Evolutionary conservation across 2,329 filamentous ascomycete species (phyloP), one percentile per base, ranked within the genome.

Genomic region (Stromatinia cepivora): DNA sequence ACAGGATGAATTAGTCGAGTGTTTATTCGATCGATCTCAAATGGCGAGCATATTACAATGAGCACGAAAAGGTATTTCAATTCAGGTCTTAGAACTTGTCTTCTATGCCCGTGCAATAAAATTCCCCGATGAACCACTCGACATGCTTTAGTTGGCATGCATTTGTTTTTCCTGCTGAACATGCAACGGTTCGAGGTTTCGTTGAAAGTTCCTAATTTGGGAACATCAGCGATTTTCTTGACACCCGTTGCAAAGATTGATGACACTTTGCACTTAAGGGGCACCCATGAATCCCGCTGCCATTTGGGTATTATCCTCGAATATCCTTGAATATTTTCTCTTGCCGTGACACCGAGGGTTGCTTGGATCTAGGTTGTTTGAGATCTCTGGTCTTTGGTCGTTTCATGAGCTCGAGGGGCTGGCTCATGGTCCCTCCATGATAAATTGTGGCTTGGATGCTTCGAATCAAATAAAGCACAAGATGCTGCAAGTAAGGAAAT

Each of bases 201-300:
- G 58, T 64, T 54, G 58, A 28, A 9, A 48, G 46, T 62, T 56
- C 58, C 58, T 42, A 56, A 39, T 64, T 11, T 63, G 66, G 58
- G 56, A 68, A 64, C 48, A 56, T 31, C 57, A 68, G 58, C 66
- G 66, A 68, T 64, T 64, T 56, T 50, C 58, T 34, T 68, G 57
- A 64, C 66, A 68, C 58, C 66, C 66, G 66, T 64, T 68, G 39
- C 31, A 63, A 63, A 63, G 31, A 50, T 50, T 50, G 45, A 68
- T 68, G 66, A 63, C 66, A 68, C 57, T 68, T 54, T 50, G 39
- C 57, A 68, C 56, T 62, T 62, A 68, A 63, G 48, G 42, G 20
- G 11, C 13, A 34, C 50, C 45, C 56, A 62, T 63, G 56, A 52
- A 17, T 62, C 42, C 66, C 57, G 56, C 66, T 68, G 57, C 66